phyloP scores from a whole-genome alignment of 352 stramenopile genomes.

The Pseudoperonospora humuli region DNA sequence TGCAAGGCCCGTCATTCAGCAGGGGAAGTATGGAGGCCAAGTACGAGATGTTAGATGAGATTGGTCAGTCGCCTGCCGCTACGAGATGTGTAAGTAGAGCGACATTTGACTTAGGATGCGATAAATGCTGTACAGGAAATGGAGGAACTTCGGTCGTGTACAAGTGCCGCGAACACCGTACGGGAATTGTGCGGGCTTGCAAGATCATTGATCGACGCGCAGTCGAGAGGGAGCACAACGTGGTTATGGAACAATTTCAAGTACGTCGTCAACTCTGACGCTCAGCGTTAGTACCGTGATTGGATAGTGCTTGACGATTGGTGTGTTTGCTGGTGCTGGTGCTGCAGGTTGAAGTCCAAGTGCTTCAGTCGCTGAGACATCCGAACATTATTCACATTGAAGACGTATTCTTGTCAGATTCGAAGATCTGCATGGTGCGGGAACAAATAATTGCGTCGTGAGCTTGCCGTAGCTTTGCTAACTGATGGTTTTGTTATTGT shows the following conservation, averaged over 20 bases:
- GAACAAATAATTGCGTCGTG: background rate
- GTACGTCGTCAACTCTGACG: slow-evolving; percentile 19
- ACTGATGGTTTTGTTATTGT: slow-evolving; percentile 2
- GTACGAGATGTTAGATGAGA: slow-evolving; percentile 78
- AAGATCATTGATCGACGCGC: slow-evolving; percentile 85
- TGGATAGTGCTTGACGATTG: background rate
- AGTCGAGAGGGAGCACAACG: slow-evolving; percentile 64
- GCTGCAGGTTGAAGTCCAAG: slow-evolving; percentile 77
- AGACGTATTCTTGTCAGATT: slow-evolving; percentile 78
- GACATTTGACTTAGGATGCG: background rate
- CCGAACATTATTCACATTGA: slow-evolving; percentile 89
- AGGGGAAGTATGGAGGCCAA: slow-evolving; percentile 68
- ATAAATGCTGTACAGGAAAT: slow-evolving; percentile 35
- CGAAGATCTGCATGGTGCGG: slow-evolving; percentile 79
- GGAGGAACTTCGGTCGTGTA: slow-evolving; percentile 83
- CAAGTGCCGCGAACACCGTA: slow-evolving; percentile 59
- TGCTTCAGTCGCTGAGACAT: slow-evolving; percentile 83
- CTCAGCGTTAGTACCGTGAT: background rate
- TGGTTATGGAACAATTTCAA: slow-evolving; percentile 85
- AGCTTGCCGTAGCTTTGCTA: background rate
- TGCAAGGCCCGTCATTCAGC: slow-evolving; percentile 63
- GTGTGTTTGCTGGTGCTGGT: background rate
- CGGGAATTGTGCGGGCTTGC: slow-evolving; percentile 51
- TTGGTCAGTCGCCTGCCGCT: slow-evolving; percentile 40
- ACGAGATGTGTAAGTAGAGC: background rate